Percentiles rank a stretch among this genome's conserved stretches.
Evolutionary conservation across 192 early-diverging fungal species (phyloP).

Genomic region (Funneliformis geosporum): DNA sequence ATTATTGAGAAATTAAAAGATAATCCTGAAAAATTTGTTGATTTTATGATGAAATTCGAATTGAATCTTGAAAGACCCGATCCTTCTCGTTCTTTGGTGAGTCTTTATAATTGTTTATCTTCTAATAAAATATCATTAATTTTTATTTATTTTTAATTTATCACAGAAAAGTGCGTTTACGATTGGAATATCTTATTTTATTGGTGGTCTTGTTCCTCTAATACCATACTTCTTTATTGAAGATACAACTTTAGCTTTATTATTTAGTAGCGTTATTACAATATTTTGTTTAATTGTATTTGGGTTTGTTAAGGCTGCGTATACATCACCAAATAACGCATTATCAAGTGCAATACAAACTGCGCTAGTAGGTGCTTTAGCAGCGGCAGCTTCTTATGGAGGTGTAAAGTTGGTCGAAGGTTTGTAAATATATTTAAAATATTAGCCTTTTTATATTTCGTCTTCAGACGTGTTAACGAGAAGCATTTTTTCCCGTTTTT

Average conservation of each 20-base stretch:
- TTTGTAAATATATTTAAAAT: no score
- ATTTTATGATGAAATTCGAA: slow-evolving; percentile 78
- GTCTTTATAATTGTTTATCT: background rate
- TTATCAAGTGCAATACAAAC: slow-evolving; percentile 48
- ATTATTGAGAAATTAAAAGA: slow-evolving; percentile 50
- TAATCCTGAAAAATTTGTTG: slow-evolving; percentile 61
- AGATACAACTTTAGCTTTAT: slow-evolving; percentile 43
- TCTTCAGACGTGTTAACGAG: no score
- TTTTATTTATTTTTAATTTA: background rate
- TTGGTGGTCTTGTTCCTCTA: slow-evolving; percentile 67
- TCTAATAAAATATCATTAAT: background rate
- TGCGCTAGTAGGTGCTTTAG: slow-evolving; percentile 47
- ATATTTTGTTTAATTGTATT: slow-evolving; percentile 58
- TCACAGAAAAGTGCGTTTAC: slow-evolving; percentile 56
- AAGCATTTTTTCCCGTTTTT: no score
- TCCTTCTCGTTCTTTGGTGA: slow-evolving; percentile 54
- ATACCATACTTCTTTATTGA: slow-evolving; percentile 58
- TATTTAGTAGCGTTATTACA: slow-evolving; percentile 55
- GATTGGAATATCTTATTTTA: slow-evolving; percentile 61
- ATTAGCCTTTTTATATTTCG: no score
- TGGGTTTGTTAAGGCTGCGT: slow-evolving; percentile 56
- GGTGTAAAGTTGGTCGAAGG: background rate
- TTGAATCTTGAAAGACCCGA: slow-evolving; percentile 60
- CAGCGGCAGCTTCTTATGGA: slow-evolving; percentile 37
- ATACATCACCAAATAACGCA: slow-evolving; percentile 48